Evolutionary conservation across 148 eudicot species (phyloP).

Genomic region (Rhododendron mucronatum): DNA sequence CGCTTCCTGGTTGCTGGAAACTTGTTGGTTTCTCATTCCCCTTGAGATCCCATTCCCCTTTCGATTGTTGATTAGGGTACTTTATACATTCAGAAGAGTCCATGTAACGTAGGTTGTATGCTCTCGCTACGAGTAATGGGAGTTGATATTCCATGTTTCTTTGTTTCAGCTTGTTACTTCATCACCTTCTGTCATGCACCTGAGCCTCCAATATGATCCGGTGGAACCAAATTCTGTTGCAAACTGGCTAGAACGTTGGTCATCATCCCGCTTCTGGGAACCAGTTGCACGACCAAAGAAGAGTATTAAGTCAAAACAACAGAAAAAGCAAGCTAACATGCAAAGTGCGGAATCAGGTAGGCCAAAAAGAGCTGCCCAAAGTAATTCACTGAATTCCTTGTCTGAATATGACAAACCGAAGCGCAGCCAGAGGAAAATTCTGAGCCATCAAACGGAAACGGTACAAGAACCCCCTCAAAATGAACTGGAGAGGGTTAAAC

Average conservation of each 20-base stretch:
- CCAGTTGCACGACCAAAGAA: slow-evolving; percentile 42
- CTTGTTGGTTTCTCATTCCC: too few relatives aligned
- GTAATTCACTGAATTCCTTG: slow-evolving; percentile 19
- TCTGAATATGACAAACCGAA: slow-evolving; percentile 42
- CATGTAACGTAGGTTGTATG: neutral
- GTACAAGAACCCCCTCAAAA: slow-evolving; percentile 43
- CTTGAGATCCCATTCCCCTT: too few relatives aligned
- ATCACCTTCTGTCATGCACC: slow-evolving; percentile 38
- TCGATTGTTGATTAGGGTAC: neutral
- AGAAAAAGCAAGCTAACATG: slow-evolving; percentile 25
- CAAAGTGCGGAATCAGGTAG: slow-evolving; percentile 25
- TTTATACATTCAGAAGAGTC: neutral
- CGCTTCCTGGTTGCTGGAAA: neutral
- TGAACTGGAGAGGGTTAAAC: slow-evolving; percentile 68
- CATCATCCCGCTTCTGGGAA: slow-evolving; percentile 49
- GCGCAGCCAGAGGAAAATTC: slow-evolving; percentile 37
- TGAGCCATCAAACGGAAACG: slow-evolving; percentile 32
- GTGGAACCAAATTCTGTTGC: slow-evolving; percentile 52
- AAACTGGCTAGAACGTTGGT: slow-evolving; percentile 68
- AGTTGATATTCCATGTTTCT: slow-evolving; percentile 14
- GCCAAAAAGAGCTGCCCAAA: slow-evolving; percentile 36
- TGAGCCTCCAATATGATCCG: slow-evolving; percentile 49
- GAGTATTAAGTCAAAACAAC: slow-evolving; percentile 19
- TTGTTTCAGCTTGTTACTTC: slow-evolving; percentile 45
- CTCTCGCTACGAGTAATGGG: neutral